Base-by-base conservation (phyloP, 2,329 filamentous ascomycete species). In the Aureobasidium vineae region DNA sequence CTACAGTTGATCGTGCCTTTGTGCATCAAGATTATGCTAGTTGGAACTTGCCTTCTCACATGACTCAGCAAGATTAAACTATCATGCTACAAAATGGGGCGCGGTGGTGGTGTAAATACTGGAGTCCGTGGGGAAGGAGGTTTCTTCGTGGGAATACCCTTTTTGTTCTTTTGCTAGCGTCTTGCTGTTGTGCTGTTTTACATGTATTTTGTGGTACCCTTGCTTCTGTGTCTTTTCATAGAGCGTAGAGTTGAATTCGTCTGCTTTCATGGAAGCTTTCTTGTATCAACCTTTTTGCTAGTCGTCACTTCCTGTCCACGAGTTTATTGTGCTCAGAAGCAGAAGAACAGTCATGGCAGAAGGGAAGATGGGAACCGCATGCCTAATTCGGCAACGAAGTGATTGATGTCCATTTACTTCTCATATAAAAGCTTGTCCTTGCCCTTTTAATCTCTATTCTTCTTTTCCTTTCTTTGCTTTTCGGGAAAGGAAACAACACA, bases 1-100 rank as follows among this genome's bases (percentile, higher is more conserved):
- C 91, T 28, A 89, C 88, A 70, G 91, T 95, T 13, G 82, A 84
- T 71, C 75, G 82, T 6, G 81, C 81, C 3, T 84, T 84, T 71
- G 82, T 83, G 66, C 82, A 84, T 70, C 77, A 82, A 69, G 82
- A 84, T 72, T 84, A 84, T 69, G 76, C 78, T 11, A 75, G 77
- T 47, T 83, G 80, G 68, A 84, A 84, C 69, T 68, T 84, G 66
- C 81, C 81, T 1, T 82, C 76, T 26, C 81, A 83, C 71, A 80
- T 83, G 80, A 75, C 76, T 68, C 81, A 83, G 71, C 77, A 82
- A 65, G 78, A 73, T 61, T 64, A 45, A 28, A 63, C 10, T 49
- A 7, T 45, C 23, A 31, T 19, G 33, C 4, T 33, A 8, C 5
- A 28, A 1, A 28, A 23, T 11, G 31, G 33, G 28, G 7, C 7